A percentile compares a stretch with the other conserved stretches of the same genome.
Conservation (phyloP, 352 stramenopile genomes). For the Aphanomyces astaci region DNA sequence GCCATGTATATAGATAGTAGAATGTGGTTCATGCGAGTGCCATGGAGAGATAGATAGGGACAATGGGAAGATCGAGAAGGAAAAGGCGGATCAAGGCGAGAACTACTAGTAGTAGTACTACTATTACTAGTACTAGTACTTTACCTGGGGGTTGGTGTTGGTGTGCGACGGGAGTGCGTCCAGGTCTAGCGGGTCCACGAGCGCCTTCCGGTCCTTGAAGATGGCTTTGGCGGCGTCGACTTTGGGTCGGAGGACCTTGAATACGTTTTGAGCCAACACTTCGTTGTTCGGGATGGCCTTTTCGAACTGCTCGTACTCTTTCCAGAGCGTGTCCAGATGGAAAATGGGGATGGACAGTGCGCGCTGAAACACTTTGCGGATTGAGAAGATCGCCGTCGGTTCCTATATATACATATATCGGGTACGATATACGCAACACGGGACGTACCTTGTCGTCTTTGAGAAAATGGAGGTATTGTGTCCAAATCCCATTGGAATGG, state of each 20-base stretch:
- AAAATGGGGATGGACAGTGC: constrained; percentile 66
- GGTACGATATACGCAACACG: too few species aligned
- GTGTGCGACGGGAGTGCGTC: constrained; percentile 47
- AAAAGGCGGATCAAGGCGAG: too few species aligned
- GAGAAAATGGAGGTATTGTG: constrained; percentile 73
- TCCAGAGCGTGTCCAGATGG: constrained; percentile 76
- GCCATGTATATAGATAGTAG: too few species aligned
- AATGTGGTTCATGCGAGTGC: too few species aligned
- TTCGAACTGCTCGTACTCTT: constrained; percentile 86
- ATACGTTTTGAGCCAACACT: constrained; percentile 75
- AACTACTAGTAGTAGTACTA: too few species aligned
- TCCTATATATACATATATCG: constrained; percentile 24
- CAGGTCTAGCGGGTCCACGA: constrained; percentile 67
- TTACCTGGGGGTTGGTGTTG: constrained; percentile 20
- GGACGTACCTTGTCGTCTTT: constrained; percentile 46
- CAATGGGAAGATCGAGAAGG: too few species aligned
- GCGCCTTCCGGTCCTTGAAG: constrained; percentile 74
- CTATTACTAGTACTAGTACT: too few species aligned
- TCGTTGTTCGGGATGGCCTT: constrained; percentile 84
- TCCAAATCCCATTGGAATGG: constrained; percentile 68
- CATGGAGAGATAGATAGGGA: too few species aligned
- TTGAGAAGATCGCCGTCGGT: constrained; percentile 59
- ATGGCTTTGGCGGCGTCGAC: constrained; percentile 74
- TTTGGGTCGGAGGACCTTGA: constrained; percentile 80
- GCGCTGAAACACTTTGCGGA: constrained; percentile 81